Conservation (phyloP, 352 stramenopile species). For the Elongisporangium senticosum region DNA sequence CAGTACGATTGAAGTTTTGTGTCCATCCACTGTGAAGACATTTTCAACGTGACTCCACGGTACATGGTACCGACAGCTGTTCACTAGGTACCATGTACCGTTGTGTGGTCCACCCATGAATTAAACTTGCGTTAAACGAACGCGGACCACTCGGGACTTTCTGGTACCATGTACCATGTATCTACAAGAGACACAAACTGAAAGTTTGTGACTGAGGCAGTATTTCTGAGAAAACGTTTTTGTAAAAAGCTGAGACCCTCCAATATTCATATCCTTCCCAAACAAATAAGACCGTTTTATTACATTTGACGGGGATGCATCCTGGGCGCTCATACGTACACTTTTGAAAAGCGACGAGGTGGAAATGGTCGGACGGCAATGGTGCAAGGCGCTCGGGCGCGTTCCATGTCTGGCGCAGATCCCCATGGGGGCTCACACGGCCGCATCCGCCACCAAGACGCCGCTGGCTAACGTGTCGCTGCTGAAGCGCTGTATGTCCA, state of each 20-base stretch:
- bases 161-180: no score
- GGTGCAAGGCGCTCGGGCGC: not conserved
- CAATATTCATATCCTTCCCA: not conserved
- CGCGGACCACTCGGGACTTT: no score
- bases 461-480: not conserved
- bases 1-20: no score
- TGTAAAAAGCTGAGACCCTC: not conserved
- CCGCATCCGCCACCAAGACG: not conserved
- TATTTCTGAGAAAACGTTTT: not conserved
- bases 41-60: no score
- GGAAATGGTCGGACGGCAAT: not conserved
- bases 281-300: not conserved
- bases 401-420: not conserved
- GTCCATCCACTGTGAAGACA: no score
- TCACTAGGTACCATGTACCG: no score
- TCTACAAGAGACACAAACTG: no score
- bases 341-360: not conserved
- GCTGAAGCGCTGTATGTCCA: conserved; percentile 3
- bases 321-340: not conserved
- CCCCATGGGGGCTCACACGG: not conserved
- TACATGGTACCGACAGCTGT: no score
- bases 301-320: not conserved
- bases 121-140: no score
- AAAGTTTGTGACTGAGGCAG: no score
- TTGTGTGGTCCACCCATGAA: no score